phyloP scores from a whole-genome alignment of 2,329 filamentous ascomycete genomes.

The Cladosporium colombiae region DNA sequence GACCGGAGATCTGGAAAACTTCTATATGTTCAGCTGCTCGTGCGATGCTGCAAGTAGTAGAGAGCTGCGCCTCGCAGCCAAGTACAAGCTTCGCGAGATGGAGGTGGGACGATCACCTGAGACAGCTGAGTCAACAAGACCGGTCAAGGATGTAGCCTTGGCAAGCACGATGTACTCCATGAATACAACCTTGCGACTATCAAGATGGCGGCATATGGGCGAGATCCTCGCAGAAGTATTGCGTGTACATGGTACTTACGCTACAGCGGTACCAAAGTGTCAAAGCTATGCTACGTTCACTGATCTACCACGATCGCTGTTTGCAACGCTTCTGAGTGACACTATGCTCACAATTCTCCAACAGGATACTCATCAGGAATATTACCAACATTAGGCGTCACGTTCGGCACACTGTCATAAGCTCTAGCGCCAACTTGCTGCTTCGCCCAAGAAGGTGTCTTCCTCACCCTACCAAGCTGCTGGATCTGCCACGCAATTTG shows the following conservation, averaged over 20 bases:
- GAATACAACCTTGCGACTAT: neutral
- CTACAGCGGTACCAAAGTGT: neutral
- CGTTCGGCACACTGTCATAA: conserved; percentile 48
- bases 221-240: neutral
- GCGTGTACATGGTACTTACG: neutral
- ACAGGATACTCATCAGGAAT: conserved; percentile 52
- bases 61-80: conserved; percentile 1
- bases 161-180: neutral
- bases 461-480: conserved; percentile 48
- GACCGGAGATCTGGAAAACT: too few species aligned
- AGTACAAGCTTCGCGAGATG: neutral
- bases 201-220: neutral
- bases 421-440: conserved; percentile 40
- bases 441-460: conserved; percentile 49
- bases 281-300: neutral
- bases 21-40: neutral
- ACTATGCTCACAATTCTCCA: conserved; percentile 34
- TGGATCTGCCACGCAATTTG: conserved; percentile 56
- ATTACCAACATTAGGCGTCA: conserved; percentile 47
- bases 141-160: neutral
- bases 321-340: neutral
- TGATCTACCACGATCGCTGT: neutral
- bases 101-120: conserved; percentile 6
- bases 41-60: neutral
- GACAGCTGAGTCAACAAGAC: neutral